A percentile compares a stretch with the other conserved stretches of the same genome.
Evolutionary conservation across 768 basidiomycete species (phyloP).

Genomic region (Psilocybe tampanensis): DNA sequence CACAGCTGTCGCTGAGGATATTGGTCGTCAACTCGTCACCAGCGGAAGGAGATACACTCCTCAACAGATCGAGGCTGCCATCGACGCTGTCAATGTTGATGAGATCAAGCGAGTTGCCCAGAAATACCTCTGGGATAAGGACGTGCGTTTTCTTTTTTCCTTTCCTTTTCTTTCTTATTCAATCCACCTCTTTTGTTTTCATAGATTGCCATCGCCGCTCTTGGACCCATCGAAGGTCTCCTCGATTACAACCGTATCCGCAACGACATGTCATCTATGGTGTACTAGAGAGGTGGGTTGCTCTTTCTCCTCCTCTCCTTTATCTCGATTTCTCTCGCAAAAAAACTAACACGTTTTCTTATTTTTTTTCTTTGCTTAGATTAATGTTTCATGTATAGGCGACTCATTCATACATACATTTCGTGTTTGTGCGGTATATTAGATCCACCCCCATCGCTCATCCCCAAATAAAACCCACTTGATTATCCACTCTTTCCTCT

Average conservation of each 20-base stretch:
- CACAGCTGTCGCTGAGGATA: slow-evolving; percentile 96
- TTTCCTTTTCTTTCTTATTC: not conserved
- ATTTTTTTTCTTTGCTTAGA: not conserved
- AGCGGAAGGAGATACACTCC: slow-evolving; percentile 90
- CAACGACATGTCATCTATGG: slow-evolving; percentile 78
- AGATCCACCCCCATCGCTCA: not conserved
- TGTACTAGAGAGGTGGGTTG: slow-evolving; percentile 51
- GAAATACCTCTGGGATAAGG: slow-evolving; percentile 97
- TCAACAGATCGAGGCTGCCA: slow-evolving; percentile 89
- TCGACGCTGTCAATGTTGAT: slow-evolving; percentile 84
- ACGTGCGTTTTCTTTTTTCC: slow-evolving; percentile 52
- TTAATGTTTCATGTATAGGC: not conserved
- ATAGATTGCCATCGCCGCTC: slow-evolving; percentile 84
- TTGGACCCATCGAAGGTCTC: slow-evolving; percentile 90
- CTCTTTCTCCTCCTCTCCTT: not conserved
- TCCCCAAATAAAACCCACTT: slow-evolving; percentile 1
- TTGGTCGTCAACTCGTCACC: slow-evolving; percentile 96
- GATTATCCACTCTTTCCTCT: not conserved
- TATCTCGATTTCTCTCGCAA: not conserved
- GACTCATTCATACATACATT: not conserved
- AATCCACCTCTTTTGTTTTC: slow-evolving; percentile 11
- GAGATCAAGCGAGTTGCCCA: slow-evolving; percentile 95
- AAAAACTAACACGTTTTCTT: not conserved
- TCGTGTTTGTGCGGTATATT: slow-evolving; percentile 2
- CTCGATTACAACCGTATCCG: slow-evolving; percentile 94